Evolutionary conservation across 2,329 filamentous ascomycete species (phyloP).

Genomic region (Incumbomyces delicatus): DNA sequence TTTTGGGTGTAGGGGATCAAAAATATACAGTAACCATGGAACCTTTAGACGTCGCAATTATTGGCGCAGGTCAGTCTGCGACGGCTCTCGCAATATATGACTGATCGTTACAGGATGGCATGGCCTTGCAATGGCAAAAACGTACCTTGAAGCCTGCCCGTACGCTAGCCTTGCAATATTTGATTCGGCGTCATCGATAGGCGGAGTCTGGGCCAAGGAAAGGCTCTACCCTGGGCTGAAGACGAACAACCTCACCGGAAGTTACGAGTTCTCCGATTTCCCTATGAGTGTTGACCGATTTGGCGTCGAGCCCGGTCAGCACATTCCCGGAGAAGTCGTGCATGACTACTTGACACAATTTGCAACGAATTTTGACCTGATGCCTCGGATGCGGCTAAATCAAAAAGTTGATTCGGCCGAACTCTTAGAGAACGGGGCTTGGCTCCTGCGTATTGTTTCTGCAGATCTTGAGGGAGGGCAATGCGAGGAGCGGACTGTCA

Average conservation of each 20-base stretch:
- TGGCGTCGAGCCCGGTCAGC: conserved; percentile 40
- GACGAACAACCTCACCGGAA: conserved; percentile 64
- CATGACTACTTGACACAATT: conserved; percentile 50
- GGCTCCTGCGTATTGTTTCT: conserved; percentile 23
- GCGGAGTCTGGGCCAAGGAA: conserved; percentile 61
- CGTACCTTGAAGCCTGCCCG: conserved; percentile 51
- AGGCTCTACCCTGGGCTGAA: conserved; percentile 59
- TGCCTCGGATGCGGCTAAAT: conserved; percentile 39
- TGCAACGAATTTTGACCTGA: conserved; percentile 44
- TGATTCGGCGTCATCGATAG: conserved; percentile 48
- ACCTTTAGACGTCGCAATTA: too few relatives aligned
- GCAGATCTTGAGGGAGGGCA: conserved; percentile 7
- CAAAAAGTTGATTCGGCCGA: conserved; percentile 43
- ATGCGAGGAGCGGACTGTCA: conserved; percentile 13
- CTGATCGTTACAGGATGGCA: conserved; percentile 34
- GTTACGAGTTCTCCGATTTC: conserved; percentile 65
- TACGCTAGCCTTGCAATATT: conserved; percentile 47
- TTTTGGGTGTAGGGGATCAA: too few relatives aligned
- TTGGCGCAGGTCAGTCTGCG: too few relatives aligned
- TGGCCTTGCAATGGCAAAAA: conserved; percentile 53
- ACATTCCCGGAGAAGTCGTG: conserved; percentile 49
- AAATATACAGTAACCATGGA: too few relatives aligned
- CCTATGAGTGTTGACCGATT: conserved; percentile 53
- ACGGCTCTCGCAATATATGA: too few relatives aligned
- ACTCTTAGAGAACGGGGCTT: conserved; percentile 30